Evolutionary conservation across 2,329 filamentous ascomycete genomes (phyloP), one percentile per base, ranked within the genome.

Genomic region (Furcasterigmium furcatum): DNA sequence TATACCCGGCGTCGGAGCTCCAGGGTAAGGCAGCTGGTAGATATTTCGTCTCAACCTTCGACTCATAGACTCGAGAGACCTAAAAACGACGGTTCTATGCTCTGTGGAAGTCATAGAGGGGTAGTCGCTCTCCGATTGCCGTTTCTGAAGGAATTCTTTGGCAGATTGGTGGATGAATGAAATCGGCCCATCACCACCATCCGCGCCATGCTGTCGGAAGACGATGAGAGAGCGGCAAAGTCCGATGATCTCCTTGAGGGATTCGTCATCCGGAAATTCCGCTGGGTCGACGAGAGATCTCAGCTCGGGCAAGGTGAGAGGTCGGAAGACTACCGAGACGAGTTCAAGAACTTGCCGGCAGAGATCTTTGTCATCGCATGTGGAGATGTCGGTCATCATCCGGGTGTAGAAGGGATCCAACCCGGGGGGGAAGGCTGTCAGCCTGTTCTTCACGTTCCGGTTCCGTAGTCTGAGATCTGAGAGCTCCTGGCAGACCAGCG

Each of bases 361-460:
- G 7, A 4, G n/a, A 14, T 30, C 4, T 7, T 10, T 30, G 27
- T 30, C 4, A 30, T 30, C 27, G 7, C 4, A 30, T 14, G 21
- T 39, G 5, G 24, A 45, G 8, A 73, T 64, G 6, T 62, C 53
- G 0, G 51, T 29, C 19, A 72, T 54, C 65, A 73, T 74, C 9
- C 56, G 55, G 1, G 48, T 4, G 43, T 74, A 74, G 3, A 74
- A 3, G 46, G 4, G n/a, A 21, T 67, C 38, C 0, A 74, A 60
- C 1, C 63, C 62, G 1, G 54, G 43, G 3, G 65, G 67, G 32
- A 70, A 63, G 30, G n/a, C 38, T 9, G 34, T 16, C 8, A 40
- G 29, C 7, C 7, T 6, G 21, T 6, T 14, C 6, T 9, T 16
- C 6, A 10, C 38, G 19, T 9, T 12, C 2, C 4, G 27, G 19